phyloP scores from a whole-genome alignment of 345 rosid genomes.

The Streptanthus diversifolius region DNA sequence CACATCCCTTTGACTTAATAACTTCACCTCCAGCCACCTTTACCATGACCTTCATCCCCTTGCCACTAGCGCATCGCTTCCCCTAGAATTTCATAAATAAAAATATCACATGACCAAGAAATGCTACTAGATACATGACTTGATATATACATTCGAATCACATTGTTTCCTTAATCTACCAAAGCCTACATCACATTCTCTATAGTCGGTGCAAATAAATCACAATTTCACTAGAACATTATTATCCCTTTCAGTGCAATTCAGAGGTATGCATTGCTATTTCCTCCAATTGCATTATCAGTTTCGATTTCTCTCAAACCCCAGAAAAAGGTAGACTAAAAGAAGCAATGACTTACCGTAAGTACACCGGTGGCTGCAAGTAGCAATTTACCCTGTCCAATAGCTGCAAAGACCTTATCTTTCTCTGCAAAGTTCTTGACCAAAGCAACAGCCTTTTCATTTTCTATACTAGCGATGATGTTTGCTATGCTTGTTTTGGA shows the following conservation, averaged over 20 bases:
- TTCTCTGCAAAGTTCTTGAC: constrained; percentile 40
- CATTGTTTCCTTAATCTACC: not conserved
- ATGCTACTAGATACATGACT: not conserved
- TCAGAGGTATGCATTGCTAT: not conserved
- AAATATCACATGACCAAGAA: not conserved
- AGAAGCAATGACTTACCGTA: constrained; percentile 31
- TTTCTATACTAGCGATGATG: too few relatives aligned
- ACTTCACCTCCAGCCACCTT: constrained; percentile 46
- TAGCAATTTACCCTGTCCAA: constrained; percentile 51
- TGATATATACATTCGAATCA: not conserved
- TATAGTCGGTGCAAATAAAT: not conserved
- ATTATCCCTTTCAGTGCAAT: not conserved
- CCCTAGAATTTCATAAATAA: constrained; percentile 21
- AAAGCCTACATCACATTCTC: constrained; percentile 7
- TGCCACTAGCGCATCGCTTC: constrained; percentile 34
- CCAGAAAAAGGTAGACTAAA: not conserved
- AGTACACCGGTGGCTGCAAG: constrained; percentile 44
- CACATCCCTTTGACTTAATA: constrained; percentile 36
- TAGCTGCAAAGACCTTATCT: constrained; percentile 43
- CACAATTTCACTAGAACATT: not conserved
- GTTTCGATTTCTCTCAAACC: not conserved
- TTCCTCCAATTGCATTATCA: not conserved
- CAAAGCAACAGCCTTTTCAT: constrained; percentile 40
- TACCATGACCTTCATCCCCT: constrained; percentile 46
- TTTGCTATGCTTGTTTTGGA: not conserved